Base-by-base conservation (phyloP, 1,284 basidiomycete genomes). In the Macrocybe sp. region DNA sequence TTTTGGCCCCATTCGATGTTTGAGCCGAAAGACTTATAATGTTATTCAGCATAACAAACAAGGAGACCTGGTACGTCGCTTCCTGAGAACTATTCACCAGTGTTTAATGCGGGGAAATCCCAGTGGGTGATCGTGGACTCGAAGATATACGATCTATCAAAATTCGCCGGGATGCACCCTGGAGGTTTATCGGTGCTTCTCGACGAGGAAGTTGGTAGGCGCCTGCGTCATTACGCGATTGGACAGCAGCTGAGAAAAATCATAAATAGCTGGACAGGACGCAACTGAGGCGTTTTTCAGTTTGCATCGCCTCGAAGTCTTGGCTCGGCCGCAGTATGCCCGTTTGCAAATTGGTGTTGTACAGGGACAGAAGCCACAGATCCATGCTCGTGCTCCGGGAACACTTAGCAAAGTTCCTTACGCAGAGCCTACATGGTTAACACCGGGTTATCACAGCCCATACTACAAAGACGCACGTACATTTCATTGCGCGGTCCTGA, bases 281-380 rank as follows among this genome's bases (percentile, higher is more conserved):
- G 82, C 82, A 7, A 87, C 85, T 2, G 79, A 85, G 30, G 75
- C 73, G 2, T 89, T 88, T 71, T 89, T 78, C 59, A 76, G 78
- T 28, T 69, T 89, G 44, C 85, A 89, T 62, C 71, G 84, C 10
- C 70, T 77, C 45, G 84, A 87, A 53, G 77, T 88, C 22, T 73
- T 88, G 45, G 68, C 73, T 55, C 53, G 51, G 3, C 53, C 55
- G 31, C 78, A 81, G 59, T 84, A 82, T 57, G 63, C 68, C 14
- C 72, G 79, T n/a, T 68, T 83, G n/a, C 73, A 75, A 50, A 76
- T 85, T 47, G 69, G 55, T 28, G 50, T 45, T 11, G 30, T 55
- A 5, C 11, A 44, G 6, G 51, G 53, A 48, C 47, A 52, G 38
- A 46, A 49, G 43, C 42, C 49, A 30, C 37, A 41, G 2, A 51